Evolutionary conservation across 1,284 basidiomycete species (phyloP).

Genomic region (Melampsora occidentalis): DNA sequence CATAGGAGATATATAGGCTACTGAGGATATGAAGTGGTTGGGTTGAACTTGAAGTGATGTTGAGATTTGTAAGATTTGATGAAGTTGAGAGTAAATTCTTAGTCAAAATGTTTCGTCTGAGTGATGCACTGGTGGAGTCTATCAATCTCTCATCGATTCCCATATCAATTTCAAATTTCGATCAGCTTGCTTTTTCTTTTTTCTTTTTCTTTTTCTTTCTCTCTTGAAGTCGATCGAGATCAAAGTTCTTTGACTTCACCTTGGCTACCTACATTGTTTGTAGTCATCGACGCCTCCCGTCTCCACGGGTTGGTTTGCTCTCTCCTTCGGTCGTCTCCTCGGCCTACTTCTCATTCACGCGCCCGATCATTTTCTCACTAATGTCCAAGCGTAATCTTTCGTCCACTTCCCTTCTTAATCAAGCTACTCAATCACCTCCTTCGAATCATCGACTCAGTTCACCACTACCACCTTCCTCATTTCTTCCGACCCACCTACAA

Average conservation of each 20-base stretch:
- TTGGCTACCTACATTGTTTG: background rate
- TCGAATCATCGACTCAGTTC: conserved; percentile 7
- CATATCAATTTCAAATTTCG: background rate
- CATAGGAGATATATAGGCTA: no score
- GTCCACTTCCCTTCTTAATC: background rate
- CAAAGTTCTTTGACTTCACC: conserved; percentile 5
- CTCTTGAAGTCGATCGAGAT: background rate
- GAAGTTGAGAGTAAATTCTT: no score
- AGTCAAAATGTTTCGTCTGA: no score
- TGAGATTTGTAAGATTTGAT: no score
- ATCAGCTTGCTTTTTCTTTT: background rate
- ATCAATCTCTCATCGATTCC: no score
- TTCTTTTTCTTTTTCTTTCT: background rate
- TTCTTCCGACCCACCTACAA: background rate
- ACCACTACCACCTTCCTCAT: background rate
- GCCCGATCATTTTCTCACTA: background rate
- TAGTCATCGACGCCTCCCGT: conserved; percentile 3
- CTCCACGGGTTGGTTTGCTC: conserved; percentile 7
- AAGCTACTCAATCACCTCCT: conserved; percentile 1
- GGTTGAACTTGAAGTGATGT: no score
- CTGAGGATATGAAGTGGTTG: no score
- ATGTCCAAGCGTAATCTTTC: background rate
- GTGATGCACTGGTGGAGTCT: no score
- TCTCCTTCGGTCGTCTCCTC: background rate
- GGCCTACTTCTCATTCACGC: background rate